A percentile compares a stretch with the other conserved stretches of the same genome.
phyloP scores from a whole-genome alignment of 768 basidiomycete genomes.

The Crassisporium funariophilum region DNA sequence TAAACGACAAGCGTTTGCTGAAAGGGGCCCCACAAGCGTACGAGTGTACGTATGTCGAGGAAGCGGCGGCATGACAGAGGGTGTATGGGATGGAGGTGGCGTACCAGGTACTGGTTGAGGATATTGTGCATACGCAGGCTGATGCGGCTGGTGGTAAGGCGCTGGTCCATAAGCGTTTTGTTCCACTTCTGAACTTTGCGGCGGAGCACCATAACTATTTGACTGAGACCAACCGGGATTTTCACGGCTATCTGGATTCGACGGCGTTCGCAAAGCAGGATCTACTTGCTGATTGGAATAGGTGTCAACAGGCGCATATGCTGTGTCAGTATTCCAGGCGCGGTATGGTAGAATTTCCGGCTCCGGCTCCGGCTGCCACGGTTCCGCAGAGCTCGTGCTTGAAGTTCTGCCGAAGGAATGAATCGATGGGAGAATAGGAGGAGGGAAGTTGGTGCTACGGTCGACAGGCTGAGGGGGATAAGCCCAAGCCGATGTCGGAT shows the following conservation, averaged over 20 bases:
- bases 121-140: slow-evolving; percentile 12
- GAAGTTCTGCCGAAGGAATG: slow-evolving; percentile 49
- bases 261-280: slow-evolving; percentile 36
- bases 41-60: slow-evolving; percentile 79
- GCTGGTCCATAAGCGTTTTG: slow-evolving; percentile 12
- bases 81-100: slow-evolving; percentile 31
- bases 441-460: slow-evolving; percentile 49
- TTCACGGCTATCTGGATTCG: slow-evolving; percentile 42
- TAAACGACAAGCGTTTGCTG: slow-evolving; percentile 82
- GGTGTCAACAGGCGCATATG: slow-evolving; percentile 36
- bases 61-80: slow-evolving; percentile 42
- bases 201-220: slow-evolving; percentile 10
- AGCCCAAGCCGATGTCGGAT: slow-evolving; percentile 55
- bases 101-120: slow-evolving; percentile 23
- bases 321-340: slow-evolving; percentile 46
- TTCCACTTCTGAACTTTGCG: slow-evolving; percentile 12
- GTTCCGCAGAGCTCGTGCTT: slow-evolving; percentile 25
- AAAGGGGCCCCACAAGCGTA: slow-evolving; percentile 88
- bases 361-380: slow-evolving; percentile 32
- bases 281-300: slow-evolving; percentile 37
- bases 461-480: slow-evolving; percentile 46
- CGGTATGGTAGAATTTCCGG: slow-evolving; percentile 47
- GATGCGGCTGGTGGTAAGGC: slow-evolving; percentile 7
- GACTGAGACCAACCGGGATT: slow-evolving; percentile 33
- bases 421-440: slow-evolving; percentile 55